These are phyloP conservation scores for Styphnolobium japonicum DNA, from an alignment of 306 rosid genomes.

Conservation along the genomic window DNA sequence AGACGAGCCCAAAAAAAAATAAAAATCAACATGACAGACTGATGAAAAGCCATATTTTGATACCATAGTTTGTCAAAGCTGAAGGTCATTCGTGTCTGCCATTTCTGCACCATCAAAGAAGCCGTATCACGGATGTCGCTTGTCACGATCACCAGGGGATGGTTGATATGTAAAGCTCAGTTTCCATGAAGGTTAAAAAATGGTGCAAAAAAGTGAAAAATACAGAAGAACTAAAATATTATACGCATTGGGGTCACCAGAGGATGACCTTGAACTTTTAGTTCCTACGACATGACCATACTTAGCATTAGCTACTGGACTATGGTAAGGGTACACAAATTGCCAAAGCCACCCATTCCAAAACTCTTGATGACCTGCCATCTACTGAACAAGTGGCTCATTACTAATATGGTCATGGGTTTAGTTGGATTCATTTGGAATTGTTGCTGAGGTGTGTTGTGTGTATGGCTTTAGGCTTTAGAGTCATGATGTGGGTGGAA, in stretches of 20 bases:
- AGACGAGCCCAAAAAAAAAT: too few relatives aligned
- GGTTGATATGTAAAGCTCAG: conserved; percentile 6
- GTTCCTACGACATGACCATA: background rate
- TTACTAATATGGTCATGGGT: background rate
- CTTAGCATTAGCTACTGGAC: background rate
- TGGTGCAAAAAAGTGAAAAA: background rate
- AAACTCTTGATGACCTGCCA: background rate
- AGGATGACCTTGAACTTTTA: background rate
- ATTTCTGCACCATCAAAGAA: conserved; percentile 1
- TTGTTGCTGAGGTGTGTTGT: too few relatives aligned
- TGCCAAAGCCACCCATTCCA: conserved; percentile 32
- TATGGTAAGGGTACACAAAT: background rate
- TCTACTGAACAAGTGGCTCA: background rate
- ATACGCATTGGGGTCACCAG: conserved; percentile 35
- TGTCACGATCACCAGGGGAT: background rate
- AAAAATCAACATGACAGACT: background rate
- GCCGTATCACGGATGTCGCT: too few relatives aligned
- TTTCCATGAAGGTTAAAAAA: conserved; percentile 9
- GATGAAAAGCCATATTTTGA: background rate
- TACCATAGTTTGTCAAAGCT: background rate
- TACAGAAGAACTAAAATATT: conserved; percentile 3
- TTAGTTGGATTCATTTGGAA: conserved; percentile 1
- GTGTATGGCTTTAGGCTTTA: background rate
- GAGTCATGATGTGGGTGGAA: background rate
- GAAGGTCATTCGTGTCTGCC: background rate